Conservation (phyloP, 257 asterid species). For the Prunella vulgaris region DNA sequence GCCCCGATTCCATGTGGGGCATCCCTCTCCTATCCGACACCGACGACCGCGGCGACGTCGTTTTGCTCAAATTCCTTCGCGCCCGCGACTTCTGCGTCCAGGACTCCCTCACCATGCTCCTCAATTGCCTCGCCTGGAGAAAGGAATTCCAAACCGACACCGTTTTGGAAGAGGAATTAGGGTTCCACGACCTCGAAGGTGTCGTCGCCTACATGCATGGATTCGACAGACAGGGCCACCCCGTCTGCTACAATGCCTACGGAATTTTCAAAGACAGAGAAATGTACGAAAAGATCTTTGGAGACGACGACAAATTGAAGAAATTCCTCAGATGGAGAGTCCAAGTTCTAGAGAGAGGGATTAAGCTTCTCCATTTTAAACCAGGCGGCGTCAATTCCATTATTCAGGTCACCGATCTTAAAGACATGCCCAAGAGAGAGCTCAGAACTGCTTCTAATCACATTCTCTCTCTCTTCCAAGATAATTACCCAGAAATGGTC, state of each 20-base stretch:
- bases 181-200: slow-evolving; percentile 72
- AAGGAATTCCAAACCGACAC: slow-evolving; percentile 56
- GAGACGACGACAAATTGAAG: slow-evolving; percentile 34
- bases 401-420: slow-evolving; percentile 41
- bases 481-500: slow-evolving; percentile 90
- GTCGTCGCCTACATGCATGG: slow-evolving; percentile 76
- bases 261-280: slow-evolving; percentile 68
- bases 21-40: slow-evolving; percentile 31
- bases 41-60: slow-evolving; percentile 54
- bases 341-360: slow-evolving; percentile 45
- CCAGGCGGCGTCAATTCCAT: slow-evolving; percentile 75
- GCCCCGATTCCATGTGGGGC: slow-evolving; percentile 63
- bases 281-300: slow-evolving; percentile 63
- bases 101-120: slow-evolving; percentile 55
- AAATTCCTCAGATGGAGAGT: slow-evolving; percentile 37
- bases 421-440: slow-evolving; percentile 86
- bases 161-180: slow-evolving; percentile 59
- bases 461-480: slow-evolving; percentile 76
- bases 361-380: slow-evolving; percentile 57
- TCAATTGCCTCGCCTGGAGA: slow-evolving; percentile 57
- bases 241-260: slow-evolving; percentile 82
- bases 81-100: slow-evolving; percentile 71
- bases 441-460: slow-evolving; percentile 79
- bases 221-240: slow-evolving; percentile 56
- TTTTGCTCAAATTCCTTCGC: slow-evolving; percentile 71